These are phyloP conservation scores for Xerocomus brunneocitrinus DNA, from an alignment of 768 basidiomycete species.

Conservation along the genomic window DNA sequence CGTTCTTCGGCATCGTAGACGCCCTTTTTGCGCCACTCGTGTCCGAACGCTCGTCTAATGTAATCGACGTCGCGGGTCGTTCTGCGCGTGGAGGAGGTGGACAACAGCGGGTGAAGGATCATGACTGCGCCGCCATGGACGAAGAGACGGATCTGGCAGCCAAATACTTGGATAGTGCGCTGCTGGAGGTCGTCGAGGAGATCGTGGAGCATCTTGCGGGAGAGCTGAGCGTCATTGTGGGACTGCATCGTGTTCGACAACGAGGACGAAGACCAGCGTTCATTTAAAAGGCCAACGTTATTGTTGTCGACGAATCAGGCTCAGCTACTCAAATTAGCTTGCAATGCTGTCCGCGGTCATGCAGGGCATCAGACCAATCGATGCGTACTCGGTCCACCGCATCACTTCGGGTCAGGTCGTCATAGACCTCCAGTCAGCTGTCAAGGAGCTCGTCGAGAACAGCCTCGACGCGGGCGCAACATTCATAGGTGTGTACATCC, in stretches of 20 bases:
- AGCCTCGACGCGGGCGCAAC: constrained; percentile 91
- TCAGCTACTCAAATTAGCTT: background rate
- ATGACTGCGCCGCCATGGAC: constrained; percentile 76
- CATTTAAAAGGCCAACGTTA: background rate
- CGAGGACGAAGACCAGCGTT: background rate
- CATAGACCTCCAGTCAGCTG: constrained; percentile 85
- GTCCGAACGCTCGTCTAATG: constrained; percentile 55
- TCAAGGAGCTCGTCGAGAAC: constrained; percentile 97
- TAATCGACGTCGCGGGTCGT: constrained; percentile 68
- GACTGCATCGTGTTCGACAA: constrained; percentile 14
- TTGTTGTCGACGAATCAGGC: background rate
- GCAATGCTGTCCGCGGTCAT: background rate
- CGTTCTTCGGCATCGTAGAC: constrained; percentile 49
- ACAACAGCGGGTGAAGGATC: constrained; percentile 53
- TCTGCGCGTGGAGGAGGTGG: constrained; percentile 38
- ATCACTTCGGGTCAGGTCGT: constrained; percentile 96
- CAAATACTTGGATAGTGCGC: constrained; percentile 43
- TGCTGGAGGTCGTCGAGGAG: constrained; percentile 52
- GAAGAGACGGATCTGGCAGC: constrained; percentile 51
- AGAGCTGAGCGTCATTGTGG: constrained; percentile 36
- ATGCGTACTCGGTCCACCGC: constrained; percentile 71
- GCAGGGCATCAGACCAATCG: constrained; percentile 53
- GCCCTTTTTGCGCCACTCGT: constrained; percentile 48
- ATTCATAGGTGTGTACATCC: constrained; percentile 58
- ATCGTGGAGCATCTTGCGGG: constrained; percentile 32